Conservation (phyloP, 805 yeast genomes). For the Candida chauliodis region DNA sequence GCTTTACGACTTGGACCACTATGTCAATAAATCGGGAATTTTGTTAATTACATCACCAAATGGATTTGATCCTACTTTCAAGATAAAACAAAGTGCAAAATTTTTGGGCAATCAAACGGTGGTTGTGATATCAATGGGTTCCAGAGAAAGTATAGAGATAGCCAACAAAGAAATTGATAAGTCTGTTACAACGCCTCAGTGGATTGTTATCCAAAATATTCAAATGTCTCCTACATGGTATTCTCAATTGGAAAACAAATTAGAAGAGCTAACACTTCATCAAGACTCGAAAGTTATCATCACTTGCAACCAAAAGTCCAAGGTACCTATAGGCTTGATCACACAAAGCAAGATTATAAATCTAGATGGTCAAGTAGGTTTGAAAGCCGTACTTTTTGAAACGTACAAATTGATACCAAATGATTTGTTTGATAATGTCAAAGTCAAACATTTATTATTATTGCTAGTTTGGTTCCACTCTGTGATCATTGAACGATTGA, state of each 20-base stretch:
- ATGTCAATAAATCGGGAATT: conserved; percentile 33
- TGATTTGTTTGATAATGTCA: conserved; percentile 32
- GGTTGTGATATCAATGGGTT: conserved; percentile 65
- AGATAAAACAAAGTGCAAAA: conserved; percentile 45
- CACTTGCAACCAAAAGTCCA: conserved; percentile 52
- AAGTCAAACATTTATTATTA: conserved; percentile 44
- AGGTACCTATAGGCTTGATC: conserved; percentile 55
- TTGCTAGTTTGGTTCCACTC: conserved; percentile 71
- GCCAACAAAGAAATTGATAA: conserved; percentile 53
- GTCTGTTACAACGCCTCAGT: conserved; percentile 48
- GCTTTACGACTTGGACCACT: conserved; percentile 27
- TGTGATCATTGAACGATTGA: conserved; percentile 52
- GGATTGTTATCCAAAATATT: conserved; percentile 79
- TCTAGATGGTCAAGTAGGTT: conserved; percentile 62
- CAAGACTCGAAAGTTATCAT: conserved; percentile 54
- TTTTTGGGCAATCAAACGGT: conserved; percentile 22
- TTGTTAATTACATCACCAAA: conserved; percentile 48
- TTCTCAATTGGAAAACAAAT: conserved; percentile 46
- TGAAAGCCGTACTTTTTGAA: conserved; percentile 46
- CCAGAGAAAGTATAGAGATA: conserved; percentile 55
- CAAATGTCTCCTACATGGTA: conserved; percentile 72
- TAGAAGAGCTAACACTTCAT: conserved; percentile 26
- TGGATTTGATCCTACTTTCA: conserved; percentile 65
- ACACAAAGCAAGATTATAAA: conserved; percentile 52
- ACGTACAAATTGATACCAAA: conserved; percentile 22